Evolutionary conservation across 495 filamentous ascomycete species (phyloP).

Genomic region (Wilcoxina mikolae): DNA sequence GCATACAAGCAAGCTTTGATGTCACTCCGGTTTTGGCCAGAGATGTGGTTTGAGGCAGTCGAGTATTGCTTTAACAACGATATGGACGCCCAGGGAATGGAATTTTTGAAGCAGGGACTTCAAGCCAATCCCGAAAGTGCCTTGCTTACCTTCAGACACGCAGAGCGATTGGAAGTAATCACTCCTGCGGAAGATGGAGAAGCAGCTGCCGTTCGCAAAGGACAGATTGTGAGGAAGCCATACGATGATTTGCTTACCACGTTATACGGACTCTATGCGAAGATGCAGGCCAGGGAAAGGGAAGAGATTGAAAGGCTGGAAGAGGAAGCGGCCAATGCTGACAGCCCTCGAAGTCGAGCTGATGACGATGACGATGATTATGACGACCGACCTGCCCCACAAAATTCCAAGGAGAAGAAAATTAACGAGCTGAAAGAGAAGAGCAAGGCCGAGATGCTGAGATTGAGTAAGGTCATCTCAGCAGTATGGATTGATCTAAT

Average conservation of each 20-base stretch:
- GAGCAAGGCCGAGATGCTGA: conserved; percentile 51
- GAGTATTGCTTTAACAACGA: conserved; percentile 81
- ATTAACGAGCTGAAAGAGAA: conserved; percentile 57
- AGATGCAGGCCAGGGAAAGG: conserved; percentile 55
- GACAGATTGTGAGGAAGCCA: conserved; percentile 59
- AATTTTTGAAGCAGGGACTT: conserved; percentile 66
- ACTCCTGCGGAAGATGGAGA: conserved; percentile 53
- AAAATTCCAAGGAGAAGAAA: conserved; percentile 43
- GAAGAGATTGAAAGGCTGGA: conserved; percentile 58
- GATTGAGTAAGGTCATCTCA: conserved; percentile 64
- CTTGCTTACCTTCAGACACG: conserved; percentile 72
- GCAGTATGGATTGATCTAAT: conserved; percentile 90
- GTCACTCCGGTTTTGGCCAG: conserved; percentile 83
- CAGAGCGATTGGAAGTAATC: conserved; percentile 64
- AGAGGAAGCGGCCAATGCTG: conserved; percentile 41
- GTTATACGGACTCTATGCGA: conserved; percentile 63
- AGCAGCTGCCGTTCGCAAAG: conserved; percentile 51
- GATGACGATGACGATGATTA: conserved; percentile 53
- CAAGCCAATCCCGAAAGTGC: conserved; percentile 87
- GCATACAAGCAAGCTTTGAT: conserved; percentile 90
- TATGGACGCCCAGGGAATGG: conserved; percentile 43
- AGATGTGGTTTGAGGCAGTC: conserved; percentile 88
- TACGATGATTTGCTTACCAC: conserved; percentile 72
- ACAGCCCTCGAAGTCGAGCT: conserved; percentile 45
- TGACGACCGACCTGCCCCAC: conserved; percentile 39